Base-by-base conservation (phyloP, 2,329 filamentous ascomycete species). In the Penicillium italicum region DNA sequence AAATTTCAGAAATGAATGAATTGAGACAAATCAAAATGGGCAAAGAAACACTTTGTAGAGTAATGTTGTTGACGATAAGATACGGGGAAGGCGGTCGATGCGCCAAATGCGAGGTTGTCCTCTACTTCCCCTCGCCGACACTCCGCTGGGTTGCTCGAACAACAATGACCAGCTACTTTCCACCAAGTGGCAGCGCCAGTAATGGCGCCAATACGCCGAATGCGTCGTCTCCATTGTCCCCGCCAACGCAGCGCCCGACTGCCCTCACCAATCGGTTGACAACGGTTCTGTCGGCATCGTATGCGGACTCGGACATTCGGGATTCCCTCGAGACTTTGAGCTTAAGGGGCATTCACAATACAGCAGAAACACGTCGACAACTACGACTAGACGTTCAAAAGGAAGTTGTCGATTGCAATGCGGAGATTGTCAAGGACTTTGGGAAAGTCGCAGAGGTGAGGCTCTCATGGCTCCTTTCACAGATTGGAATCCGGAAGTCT, bases 331-430 rank as follows among this genome's bases (percentile, higher is more conserved):
- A 83, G 50, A 84, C 94, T 1, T 77, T 97, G 20, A 93, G 97
- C 73, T 77, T 84, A 47, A 83, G 89, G 34, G 81, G 81, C 0
- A 73, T 91, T 14, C 77, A 82, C 53, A 97, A 96, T 69, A 90
- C 85, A 12, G 81, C 89, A 10, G 89, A 92, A 62, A 88, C 86
- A 3, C 83, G 94, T 49, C 85, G 93, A 6, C 87, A 90, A 56
- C 76, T 97, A 16, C 85, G 92, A 16, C 75, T 96, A 1, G 86
- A 95, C 69, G 81, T 96, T 1, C 91, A 97, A 70, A 93, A 89
- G 71, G 92, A 97, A 69, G 89, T 97, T 36, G 92, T 97, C 54
- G 85, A 93, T 62, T 91, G 89, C 74, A 97, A 97, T 83, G 91
- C 89, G 47, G 85, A 90, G 61, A 89, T 97, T 60, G 85, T 97